Base-by-base conservation (phyloP, 495 filamentous ascomycete species). In the Sabuloglossum arenarium region DNA sequence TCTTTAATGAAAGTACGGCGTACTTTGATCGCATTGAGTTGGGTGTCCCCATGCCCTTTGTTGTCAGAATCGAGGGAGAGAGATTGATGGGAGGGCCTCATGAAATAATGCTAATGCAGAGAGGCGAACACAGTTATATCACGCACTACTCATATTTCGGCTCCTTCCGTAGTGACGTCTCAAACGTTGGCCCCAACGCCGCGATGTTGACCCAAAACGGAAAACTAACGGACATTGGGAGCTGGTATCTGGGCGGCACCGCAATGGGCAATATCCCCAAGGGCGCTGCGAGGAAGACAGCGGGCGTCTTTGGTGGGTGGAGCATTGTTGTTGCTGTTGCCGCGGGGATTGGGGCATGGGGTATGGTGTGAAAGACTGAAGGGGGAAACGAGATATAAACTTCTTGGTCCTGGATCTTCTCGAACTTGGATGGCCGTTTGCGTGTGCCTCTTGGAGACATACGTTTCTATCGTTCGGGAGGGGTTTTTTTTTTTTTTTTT, bases 161-260 rank as follows among this genome's bases (percentile, higher is more conserved):
- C 52, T 90, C 91, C 51, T 79, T 81, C 42, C 79, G 91, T 53
- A 86, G 90, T 60, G 86, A 85, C 42, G 74, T 84, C 42, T 77
- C 86, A 5, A 76, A 78, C 49, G 57, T 59, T 0, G 57, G 57
- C 6, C 21, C 31, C 4, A 58, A 59, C n/a, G 54, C 54, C 0
- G 51, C 57, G 28, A 57, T 59, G 54, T 28, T 59, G 23, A 59
- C 53, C 9, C 25, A 59, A 31, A 25, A 43, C 28, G 57, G 57
- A 10, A 21, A 42, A 37, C 39, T 59, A 19, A 59, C 57, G 54
- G 39, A 57, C 10, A 43, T 59, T 23, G 57, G 57, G 14, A 24
- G 27, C 3, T 46, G 39, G 37, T 59, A 59, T 53, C 24, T 59
- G 6, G 57, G 57, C 4, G 21, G 31, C 29, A n/a, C 3, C 29